Evolutionary conservation across 176 grass and related monocot genomes (phyloP), one percentile per base, ranked within the genome.

Genomic region (Elymus sibiricus): DNA sequence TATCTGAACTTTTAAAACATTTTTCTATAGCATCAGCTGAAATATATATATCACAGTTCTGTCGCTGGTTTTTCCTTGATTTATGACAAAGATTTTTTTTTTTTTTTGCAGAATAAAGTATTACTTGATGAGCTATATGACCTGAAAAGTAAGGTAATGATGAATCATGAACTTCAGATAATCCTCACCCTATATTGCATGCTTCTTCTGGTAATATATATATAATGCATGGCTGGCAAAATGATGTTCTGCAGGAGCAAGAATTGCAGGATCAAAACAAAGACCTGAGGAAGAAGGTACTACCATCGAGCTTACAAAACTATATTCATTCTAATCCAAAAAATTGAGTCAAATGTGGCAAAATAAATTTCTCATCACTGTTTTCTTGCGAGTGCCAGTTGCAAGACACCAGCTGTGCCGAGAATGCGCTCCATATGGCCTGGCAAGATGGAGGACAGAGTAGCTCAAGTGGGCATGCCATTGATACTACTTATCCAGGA

Each of bases 81-180:
- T 62, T 70, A 53, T 81, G 68, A 82, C 55, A 47, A 47, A 47
- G 1, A 64, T 64, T 22, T 2, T 7, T 49, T 0, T 67, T 43
- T 74, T 13, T 89, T 39, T 82, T 9, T 89, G 66, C 84, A 97
- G 95, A 91, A 80, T 49, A 90, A 94, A 31, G 63, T 84, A 84
- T 85, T 97, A 78, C 90, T 94, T 79, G 92, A 97, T 82, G 86
- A 92, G 44, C 84, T 94, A 11, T 94, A 87, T 89, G 95, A 94
- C 83, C 92, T 97, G 47, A 94, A 97, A 87, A 85, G 67, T 28
- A 97, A 92, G 95, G 95, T 97, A 92, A 78, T 58, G 35, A 76
- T 6, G 27, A 89, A 74, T 64, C n/a, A 76, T 19, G 27, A 73
- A 35, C 9, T 39, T 61, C 9, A 39, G 24, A 31, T 63, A 81